Conservation (phyloP, 257 asterid species). For the Catharanthus roseus region DNA sequence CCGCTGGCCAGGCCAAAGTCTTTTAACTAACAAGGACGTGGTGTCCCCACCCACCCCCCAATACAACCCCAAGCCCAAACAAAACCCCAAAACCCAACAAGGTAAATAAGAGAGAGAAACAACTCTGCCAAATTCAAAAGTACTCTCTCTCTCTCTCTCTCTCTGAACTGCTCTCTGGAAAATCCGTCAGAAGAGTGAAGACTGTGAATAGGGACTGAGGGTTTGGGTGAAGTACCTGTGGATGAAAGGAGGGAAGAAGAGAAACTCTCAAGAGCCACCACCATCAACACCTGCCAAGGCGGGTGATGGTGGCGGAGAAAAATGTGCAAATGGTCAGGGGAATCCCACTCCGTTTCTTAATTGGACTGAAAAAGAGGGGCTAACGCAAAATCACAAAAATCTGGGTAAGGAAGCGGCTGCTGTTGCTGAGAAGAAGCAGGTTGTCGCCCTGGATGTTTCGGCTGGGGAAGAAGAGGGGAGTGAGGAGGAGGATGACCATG, state of each 20-base stretch:
- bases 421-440: conserved; percentile 7
- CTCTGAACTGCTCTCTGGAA: no score
- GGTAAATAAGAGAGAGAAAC: no score
- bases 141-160: not conserved
- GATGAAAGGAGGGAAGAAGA: conserved; percentile 34
- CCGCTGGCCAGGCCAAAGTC: no score
- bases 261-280: conserved; percentile 11
- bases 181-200: conserved; percentile 28
- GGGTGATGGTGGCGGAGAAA: not conserved
- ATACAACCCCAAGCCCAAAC: no score
- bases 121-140: no score
- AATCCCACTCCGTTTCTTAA: not conserved
- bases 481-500: conserved; percentile 7
- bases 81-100: no score
- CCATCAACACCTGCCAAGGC: conserved; percentile 8
- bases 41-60: no score
- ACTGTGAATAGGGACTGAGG: no score
- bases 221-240: no score
- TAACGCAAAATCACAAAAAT: conserved; percentile 3
- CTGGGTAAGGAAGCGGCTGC: not conserved
- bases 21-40: no score
- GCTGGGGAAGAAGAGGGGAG: conserved; percentile 13
- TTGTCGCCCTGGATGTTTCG: conserved; percentile 13
- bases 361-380: not conserved
- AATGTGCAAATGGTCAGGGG: not conserved